These are phyloP conservation scores for Murraya koenigii DNA, from an alignment of 345 rosid genomes.

Conservation along the genomic window DNA sequence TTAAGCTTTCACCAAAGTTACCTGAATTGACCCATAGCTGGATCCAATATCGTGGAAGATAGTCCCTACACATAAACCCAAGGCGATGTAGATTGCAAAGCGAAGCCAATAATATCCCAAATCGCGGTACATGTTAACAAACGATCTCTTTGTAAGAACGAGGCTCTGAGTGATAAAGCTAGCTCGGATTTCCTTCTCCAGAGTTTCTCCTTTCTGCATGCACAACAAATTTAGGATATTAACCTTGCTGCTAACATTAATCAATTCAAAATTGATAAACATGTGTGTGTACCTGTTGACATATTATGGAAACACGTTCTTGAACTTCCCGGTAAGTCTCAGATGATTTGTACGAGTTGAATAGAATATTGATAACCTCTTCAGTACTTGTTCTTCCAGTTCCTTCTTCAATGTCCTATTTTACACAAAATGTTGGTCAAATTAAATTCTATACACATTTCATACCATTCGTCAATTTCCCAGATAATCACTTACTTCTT, in stretches of 20 bases:
- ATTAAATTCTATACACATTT: background rate
- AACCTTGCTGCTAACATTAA: slow-evolving; percentile 24
- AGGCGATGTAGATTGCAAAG: slow-evolving; percentile 44
- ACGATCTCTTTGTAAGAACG: slow-evolving; percentile 44
- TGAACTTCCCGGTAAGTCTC: slow-evolving; percentile 17
- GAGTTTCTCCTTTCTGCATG: slow-evolving; percentile 19
- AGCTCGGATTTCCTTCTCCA: slow-evolving; percentile 38
- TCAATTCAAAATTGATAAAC: background rate
- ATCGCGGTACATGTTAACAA: slow-evolving; percentile 60
- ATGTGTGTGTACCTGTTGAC: slow-evolving; percentile 9
- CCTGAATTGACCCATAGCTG: slow-evolving; percentile 56
- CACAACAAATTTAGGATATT: background rate
- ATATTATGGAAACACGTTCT: background rate
- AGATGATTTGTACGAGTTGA: slow-evolving; percentile 23
- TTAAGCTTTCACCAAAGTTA: background rate
- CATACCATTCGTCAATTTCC: background rate
- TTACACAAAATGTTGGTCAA: background rate
- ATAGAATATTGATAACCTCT: slow-evolving; percentile 21
- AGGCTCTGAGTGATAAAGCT: slow-evolving; percentile 36
- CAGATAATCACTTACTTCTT: slow-evolving; percentile 16
- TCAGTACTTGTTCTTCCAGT: slow-evolving; percentile 9
- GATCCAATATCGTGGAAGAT: slow-evolving; percentile 37
- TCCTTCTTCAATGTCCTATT: slow-evolving; percentile 32
- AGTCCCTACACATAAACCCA: slow-evolving; percentile 51
- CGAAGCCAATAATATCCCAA: slow-evolving; percentile 68